Evolutionary conservation across 179 eudicot genomes (phyloP).

Genomic region (Vitellaria paradoxa): DNA sequence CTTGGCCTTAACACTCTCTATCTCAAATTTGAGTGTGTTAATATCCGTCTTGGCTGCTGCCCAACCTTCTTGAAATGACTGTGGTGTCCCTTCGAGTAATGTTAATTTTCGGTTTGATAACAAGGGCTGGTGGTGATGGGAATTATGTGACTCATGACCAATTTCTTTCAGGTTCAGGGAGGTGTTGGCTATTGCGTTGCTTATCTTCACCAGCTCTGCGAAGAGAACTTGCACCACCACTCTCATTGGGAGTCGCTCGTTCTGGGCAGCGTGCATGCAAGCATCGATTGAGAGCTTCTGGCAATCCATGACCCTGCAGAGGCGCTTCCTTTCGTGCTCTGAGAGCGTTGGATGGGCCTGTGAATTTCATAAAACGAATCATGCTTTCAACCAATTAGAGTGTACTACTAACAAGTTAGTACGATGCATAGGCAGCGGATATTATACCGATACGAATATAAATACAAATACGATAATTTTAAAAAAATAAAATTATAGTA

Average conservation of each 20-base stretch:
- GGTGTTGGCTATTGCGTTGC: slow-evolving; percentile 56
- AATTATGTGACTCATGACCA: slow-evolving; percentile 20
- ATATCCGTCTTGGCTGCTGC: slow-evolving; percentile 69
- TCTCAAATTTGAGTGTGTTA: slow-evolving; percentile 64
- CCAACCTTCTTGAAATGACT: slow-evolving; percentile 83
- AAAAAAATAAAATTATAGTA: no score
- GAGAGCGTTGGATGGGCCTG: slow-evolving; percentile 82
- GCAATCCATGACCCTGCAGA: slow-evolving; percentile 77
- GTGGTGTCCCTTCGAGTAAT: slow-evolving; percentile 67
- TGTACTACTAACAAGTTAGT: no score
- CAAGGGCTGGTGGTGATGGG: slow-evolving; percentile 42
- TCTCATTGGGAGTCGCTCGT: slow-evolving; percentile 71
- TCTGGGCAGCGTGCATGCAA: slow-evolving; percentile 85
- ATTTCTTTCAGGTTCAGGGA: slow-evolving; percentile 36
- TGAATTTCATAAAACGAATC: background rate
- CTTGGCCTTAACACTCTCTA: slow-evolving; percentile 63
- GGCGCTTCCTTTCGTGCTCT: slow-evolving; percentile 69
- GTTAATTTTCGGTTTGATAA: slow-evolving; percentile 41
- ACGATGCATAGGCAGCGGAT: no score
- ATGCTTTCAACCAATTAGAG: no score
- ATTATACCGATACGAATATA: no score
- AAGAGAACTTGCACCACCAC: slow-evolving; percentile 77
- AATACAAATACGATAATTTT: no score
- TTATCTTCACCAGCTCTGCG: slow-evolving; percentile 70
- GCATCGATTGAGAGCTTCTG: slow-evolving; percentile 83